Base-by-base conservation (phyloP, 1,284 basidiomycete genomes). In the Ustanciosporium gigantosporum region DNA sequence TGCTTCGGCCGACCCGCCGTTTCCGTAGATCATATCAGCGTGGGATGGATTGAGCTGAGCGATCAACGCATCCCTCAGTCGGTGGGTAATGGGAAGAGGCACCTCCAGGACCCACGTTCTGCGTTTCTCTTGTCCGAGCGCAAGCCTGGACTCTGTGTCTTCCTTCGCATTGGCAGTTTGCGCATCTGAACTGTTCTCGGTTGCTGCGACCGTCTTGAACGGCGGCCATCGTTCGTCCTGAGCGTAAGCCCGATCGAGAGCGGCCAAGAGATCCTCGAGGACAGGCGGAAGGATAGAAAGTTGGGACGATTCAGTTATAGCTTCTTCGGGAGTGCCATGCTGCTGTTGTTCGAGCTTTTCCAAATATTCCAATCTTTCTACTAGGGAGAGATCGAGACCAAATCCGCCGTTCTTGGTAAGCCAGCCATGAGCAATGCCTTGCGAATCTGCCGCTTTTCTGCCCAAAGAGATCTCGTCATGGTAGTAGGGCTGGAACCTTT, bases 81-180 rank as follows among this genome's bases (percentile, higher is more conserved):
- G 86, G 72, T 95, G 92, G 5, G 88, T 83, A 23, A 86, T 85
- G 3, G 84, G 81, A 19, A 96, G 82, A 1, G 91, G 69, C 23
- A 79, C 79, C 56, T 84, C 82, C 66, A 95, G 94, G 56, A 96
- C 89, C 93, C 92, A 96, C 1, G 86, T 82, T 79, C 88, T 90
- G 58, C 93, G 86, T 76, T 86, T 88, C 78, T 94, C 93, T 86
- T 70, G 32, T 19, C 41, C 55, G n/a, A 39, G 17, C 9, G 17
- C 17, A 5, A 23, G 9, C 14, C 7, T 21, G 7, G 36, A 21
- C 21, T 37, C 9, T 20, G 29, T 43, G 3, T 45, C 44, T 11
- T 23, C 15, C 19, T 45, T 32, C n/a, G n/a, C n/a, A 4, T 39
- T 22, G 5, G 8, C 11, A 4, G 14, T 21, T 11, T 16, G 7